Evolutionary conservation across 306 rosid species (phyloP).

Genomic region (Lathyrus aphaca): DNA sequence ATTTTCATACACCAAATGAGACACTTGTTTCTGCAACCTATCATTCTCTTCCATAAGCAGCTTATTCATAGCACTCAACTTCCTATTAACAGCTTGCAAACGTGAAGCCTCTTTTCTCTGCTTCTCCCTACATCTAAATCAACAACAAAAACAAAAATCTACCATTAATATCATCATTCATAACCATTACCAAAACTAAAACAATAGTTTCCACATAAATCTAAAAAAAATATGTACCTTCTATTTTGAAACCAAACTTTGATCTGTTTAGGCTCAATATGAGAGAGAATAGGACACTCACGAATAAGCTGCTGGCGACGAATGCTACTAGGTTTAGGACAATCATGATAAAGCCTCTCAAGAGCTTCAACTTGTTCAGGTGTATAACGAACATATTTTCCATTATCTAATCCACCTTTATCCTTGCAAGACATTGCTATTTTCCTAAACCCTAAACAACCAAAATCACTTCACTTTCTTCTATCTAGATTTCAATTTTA

Average conservation of each 20-base stretch:
- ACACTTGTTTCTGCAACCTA: constrained; percentile 99
- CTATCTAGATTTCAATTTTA: not conserved
- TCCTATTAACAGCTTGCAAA: constrained; percentile 88
- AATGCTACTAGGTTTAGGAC: constrained; percentile 97
- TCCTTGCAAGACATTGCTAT: constrained; percentile 95
- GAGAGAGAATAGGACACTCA: constrained; percentile 90
- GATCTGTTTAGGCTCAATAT: constrained; percentile 95
- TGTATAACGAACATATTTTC: constrained; percentile 92
- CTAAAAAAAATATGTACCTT: constrained; percentile 51
- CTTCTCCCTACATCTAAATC: constrained; percentile 88
- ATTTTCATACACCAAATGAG: constrained; percentile 93
- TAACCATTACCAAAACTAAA: not conserved
- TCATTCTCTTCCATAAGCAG: constrained; percentile 97
- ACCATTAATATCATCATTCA: not conserved
- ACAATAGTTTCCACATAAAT: not conserved
- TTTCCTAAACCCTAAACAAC: not conserved
- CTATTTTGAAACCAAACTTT: constrained; percentile 98
- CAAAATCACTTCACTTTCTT: not conserved
- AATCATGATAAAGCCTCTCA: constrained; percentile 91
- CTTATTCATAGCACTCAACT: constrained; percentile 95
- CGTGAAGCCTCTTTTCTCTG: constrained; percentile 96
- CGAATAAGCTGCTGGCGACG: constrained; percentile 97
- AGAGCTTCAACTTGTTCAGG: constrained; percentile 99
- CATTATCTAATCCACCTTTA: constrained; percentile 67
- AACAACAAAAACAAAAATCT: not conserved